Evolutionary conservation across 2,329 filamentous ascomycete species (phyloP), one percentile per base, ranked within the genome.

Genomic region (Phaeosphaeriaceae sp.): DNA sequence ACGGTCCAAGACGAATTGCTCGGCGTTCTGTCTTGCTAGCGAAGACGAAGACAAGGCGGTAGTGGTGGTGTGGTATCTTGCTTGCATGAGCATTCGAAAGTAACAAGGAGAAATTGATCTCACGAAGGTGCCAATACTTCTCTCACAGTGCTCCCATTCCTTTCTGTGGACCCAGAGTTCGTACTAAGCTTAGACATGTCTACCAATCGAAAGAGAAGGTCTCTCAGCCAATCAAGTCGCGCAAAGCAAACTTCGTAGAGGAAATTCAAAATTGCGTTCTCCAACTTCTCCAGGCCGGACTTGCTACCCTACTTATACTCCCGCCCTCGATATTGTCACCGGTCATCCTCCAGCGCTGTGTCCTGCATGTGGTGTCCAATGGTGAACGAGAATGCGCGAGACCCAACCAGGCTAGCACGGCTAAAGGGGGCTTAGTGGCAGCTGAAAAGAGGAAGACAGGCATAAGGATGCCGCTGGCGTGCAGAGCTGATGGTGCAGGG

Each of bases 21-120:
- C 45, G 15, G 61, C 50, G 22, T 61, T 58, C 19, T 61, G 57
- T 0, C 36, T n/a, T 50, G 44, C 51, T 17, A 63, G 21, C 2
- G 51, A 40, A 7, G 20, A 19, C n/a, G 54, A 44, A 5, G 49
- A 57, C 7, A 57, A 49, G 15, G 20, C 36, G 13, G 31, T 31
- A n/a, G 48, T 17, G 9, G 24, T 40, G 13, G 41, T 25, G 24
- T 19, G 10, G 19, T 24, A 19, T 13, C 51, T 52, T 52, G 24
- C 5, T 3, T 20, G 41, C 9, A 24, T 46, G n/a, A 21, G 22
- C 47, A 36, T 21, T 22, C 42, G 15, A n/a, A 25, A 40, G n/a
- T 2, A 1, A 19, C 13, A 42, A 20, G 15, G 25, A 20, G 15
- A 25, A 36, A 19, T 13, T 41, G 21, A 10, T n/a, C 36, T 41